Percentiles rank a stretch among this genome's conserved stretches.
Evolutionary conservation across 345 rosid genomes (phyloP).

Genomic region (Arabidopsis arenosa): DNA sequence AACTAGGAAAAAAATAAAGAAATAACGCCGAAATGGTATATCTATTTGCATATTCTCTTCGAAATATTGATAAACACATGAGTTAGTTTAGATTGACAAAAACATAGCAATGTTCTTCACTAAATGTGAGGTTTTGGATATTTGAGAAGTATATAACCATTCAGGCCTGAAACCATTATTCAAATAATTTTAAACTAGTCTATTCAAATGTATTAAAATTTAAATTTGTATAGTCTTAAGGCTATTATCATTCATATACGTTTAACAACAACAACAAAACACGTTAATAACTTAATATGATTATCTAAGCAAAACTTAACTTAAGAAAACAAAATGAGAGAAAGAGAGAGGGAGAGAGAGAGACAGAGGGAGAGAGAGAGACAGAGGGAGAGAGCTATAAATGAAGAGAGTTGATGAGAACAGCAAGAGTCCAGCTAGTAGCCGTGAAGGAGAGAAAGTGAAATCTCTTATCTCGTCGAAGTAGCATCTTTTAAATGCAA

Average conservation of each 20-base stretch:
- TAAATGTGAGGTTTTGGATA: not conserved
- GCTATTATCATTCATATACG: slow-evolving; percentile 17
- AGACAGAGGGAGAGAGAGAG: not conserved
- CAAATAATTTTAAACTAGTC: not conserved
- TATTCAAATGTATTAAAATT: slow-evolving; percentile 1
- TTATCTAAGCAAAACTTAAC: not conserved
- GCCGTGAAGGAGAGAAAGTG: slow-evolving; percentile 44
- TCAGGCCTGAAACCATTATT: not conserved
- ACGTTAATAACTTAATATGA: slow-evolving; percentile 7
- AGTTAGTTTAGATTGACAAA: not conserved
- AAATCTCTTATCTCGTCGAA: slow-evolving; percentile 37
- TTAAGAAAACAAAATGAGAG: slow-evolving; percentile 17
- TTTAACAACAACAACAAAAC: slow-evolving; percentile 1
- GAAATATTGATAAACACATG: slow-evolving; percentile 20
- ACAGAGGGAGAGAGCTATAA: slow-evolving; percentile 20
- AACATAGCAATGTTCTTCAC: slow-evolving; percentile 5
- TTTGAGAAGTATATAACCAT: not conserved
- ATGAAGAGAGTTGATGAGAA: slow-evolving; percentile 40
- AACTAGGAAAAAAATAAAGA: not conserved
- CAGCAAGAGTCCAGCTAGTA: slow-evolving; percentile 50
- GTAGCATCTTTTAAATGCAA: slow-evolving; percentile 34
- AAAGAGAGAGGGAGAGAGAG: slow-evolving; percentile 13
- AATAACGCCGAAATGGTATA: not conserved
- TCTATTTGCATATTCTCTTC: not conserved
- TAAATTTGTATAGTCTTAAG: slow-evolving; percentile 7